Base-by-base conservation (phyloP, 139 green algal species). In the Tetradesmus obliquus region DNA sequence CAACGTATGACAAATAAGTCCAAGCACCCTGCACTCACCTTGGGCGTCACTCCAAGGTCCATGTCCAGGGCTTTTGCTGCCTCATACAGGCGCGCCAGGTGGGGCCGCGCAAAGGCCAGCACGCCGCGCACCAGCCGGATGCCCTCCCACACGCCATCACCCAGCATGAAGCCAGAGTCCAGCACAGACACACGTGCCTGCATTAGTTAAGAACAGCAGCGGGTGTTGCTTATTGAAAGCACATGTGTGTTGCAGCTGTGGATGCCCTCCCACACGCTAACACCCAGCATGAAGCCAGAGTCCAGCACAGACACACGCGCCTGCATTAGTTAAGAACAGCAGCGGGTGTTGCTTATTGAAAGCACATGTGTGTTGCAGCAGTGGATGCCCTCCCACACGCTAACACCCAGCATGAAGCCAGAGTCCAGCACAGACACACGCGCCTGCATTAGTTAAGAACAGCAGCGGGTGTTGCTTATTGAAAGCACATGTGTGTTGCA, bases 91-190 rank as follows among this genome's bases (percentile, higher is more conserved):
- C 88, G 76, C 3, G 60, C 72, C n/a, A 91, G 3, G 76, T 91
- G 88, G 24, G 76, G 88, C 88, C 32, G 10, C 7, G 88, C 88
- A 87, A 91, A 91, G 2, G 57, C 79, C 3, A 91, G 17, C n/a
- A 87, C 88, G 53, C 88, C 88, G 5, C 10, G n/a, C 55, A 88
- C 83, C 72, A 97, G 86, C 17, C 95, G 89, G 0, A 97, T 84
- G 5, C 95, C 95, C 93, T 98, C 96, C 96, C 96, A 98, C 84
- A 98, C 95, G 1, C 96, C 96, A 83, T 98, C 96, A 0, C 96
- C 97, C 86, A 98, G 93, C 94, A 98, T 94, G 93, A 96, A 98
- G 66, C 95, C 97, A 60, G 83, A 94, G 92, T 98, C 96, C 66
- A 98, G 91, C 6, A 98, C 97, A 0, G 96, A 97, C 32, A 98